Evolutionary conservation across 306 rosid genomes (phyloP), one percentile per base, ranked within the genome.

Genomic region (Lathyrus tuberosus): DNA sequence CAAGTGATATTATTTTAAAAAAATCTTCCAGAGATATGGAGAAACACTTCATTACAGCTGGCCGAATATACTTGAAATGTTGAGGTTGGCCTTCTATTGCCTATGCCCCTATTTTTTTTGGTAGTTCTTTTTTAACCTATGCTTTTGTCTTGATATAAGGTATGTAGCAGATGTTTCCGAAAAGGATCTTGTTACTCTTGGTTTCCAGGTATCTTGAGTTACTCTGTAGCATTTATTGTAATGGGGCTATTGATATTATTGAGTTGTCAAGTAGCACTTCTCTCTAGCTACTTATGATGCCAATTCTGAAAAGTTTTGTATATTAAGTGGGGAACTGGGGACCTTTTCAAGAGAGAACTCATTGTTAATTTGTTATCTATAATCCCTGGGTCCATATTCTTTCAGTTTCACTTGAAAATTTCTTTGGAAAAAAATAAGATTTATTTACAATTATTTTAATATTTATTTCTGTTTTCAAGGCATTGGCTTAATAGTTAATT

Each of bases 141-240:
- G 37, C 57, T 43, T 67, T 61, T 74, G 65, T 76, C 70, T 83
- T 60, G 66, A 77, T 74, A 51, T 51, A 77, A 93, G 98, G 89
- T 88, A 84, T 75, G 98, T 93, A 65, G 97, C 98, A 22, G 97
- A 93, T 77, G 92, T 81, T 76, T 78, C 87, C 11, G 98, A 93
- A 82, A 93, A 93, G 84, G 98, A 93, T 78, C 84, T 90, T 69
- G 93, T 93, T 75, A 84, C 98, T 71, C 79, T 93, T 67, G 98
- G 97, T 56, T 93, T 90, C 75, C 98, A 93, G 98, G 98, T 93
- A 75, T 66, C 42, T 59, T 52, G 44, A 63, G 71, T 65, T 65
- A 65, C 10, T 66, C 64, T 66, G 60, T 30, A 18, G 61, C 42
- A 66, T 75, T 57, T 66, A 42, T 43, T 65, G 24, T 17, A 17